These are phyloP conservation scores for Kingdonia uniflora DNA, from an alignment of 164 flowering plant species.

Conservation along the genomic window DNA sequence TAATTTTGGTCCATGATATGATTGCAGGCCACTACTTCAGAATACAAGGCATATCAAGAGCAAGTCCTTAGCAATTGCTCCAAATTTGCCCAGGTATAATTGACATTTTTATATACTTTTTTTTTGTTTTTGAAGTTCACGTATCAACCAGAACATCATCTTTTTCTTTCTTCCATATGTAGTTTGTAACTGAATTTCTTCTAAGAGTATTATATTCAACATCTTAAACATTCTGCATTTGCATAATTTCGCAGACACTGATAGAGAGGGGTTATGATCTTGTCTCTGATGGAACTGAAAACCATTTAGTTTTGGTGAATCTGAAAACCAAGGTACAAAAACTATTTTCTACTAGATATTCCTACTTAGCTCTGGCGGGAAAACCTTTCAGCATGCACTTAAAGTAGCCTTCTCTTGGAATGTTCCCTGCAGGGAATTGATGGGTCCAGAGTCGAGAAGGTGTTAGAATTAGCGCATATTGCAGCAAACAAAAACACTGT, in stretches of 20 bases:
- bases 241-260: slow-evolving; percentile 39
- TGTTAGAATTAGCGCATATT: slow-evolving; percentile 90
- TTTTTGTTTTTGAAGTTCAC: too few relatives aligned
- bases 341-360: not conserved
- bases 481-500: slow-evolving; percentile 99
- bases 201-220: too few relatives aligned
- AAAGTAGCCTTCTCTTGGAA: not conserved
- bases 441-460: slow-evolving; percentile 98
- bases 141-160: too few relatives aligned
- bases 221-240: too few relatives aligned
- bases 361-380: too few relatives aligned
- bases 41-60: slow-evolving; percentile 91
- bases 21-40: slow-evolving; percentile 79
- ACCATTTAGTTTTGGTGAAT: slow-evolving; percentile 90
- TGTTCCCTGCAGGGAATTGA: slow-evolving; percentile 63
- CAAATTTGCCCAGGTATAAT: slow-evolving; percentile 72
- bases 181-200: too few relatives aligned
- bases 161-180: too few relatives aligned
- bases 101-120: not conserved
- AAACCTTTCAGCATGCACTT: too few relatives aligned
- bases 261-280: slow-evolving; percentile 64
- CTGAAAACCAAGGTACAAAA: slow-evolving; percentile 39
- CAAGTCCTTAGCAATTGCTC: slow-evolving; percentile 89
- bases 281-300: slow-evolving; percentile 98
- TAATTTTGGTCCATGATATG: slow-evolving; percentile 3